Evolutionary conservation across 1,139 yeast genomes (phyloP).

Genomic region (Yamadazyma mexicana): DNA sequence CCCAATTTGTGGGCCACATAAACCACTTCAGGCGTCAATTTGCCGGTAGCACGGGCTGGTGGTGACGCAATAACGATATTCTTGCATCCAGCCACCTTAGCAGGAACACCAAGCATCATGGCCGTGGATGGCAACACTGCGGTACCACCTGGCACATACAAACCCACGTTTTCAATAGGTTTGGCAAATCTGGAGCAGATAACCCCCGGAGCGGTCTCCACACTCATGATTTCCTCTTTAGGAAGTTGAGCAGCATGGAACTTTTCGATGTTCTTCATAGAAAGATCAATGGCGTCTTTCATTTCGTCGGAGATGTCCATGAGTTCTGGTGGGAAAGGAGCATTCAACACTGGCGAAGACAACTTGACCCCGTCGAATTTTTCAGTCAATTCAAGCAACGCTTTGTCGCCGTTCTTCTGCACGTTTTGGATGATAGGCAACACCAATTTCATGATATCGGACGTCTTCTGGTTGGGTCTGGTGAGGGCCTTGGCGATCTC

Average conservation of each 20-base stretch:
- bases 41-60: conserved; percentile 88
- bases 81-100: conserved; percentile 95
- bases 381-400: conserved; percentile 80
- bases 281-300: conserved; percentile 82
- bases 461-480: conserved; percentile 89
- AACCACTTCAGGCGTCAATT: conserved; percentile 93
- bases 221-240: conserved; percentile 67
- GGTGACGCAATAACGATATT: conserved; percentile 97
- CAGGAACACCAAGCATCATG: conserved; percentile 98
- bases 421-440: conserved; percentile 85
- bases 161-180: conserved; percentile 91
- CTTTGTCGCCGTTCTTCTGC: conserved; percentile 75
- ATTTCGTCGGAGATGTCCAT: conserved; percentile 79
- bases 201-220: conserved; percentile 94
- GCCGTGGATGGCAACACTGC: conserved; percentile 98
- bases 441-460: conserved; percentile 89
- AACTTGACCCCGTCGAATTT: conserved; percentile 86
- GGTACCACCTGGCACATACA: conserved; percentile 98
- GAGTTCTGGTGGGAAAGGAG: conserved; percentile 80
- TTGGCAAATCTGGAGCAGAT: conserved; percentile 91
- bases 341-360: conserved; percentile 68
- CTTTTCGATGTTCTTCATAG: conserved; percentile 82
- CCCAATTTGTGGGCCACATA: conserved; percentile 96
- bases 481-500: conserved; percentile 59
- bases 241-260: conserved; percentile 92